A percentile compares a stretch with the other conserved stretches of the same genome.
Conservation (phyloP, 805 yeast genomes). For the Starmerella apicola region DNA sequence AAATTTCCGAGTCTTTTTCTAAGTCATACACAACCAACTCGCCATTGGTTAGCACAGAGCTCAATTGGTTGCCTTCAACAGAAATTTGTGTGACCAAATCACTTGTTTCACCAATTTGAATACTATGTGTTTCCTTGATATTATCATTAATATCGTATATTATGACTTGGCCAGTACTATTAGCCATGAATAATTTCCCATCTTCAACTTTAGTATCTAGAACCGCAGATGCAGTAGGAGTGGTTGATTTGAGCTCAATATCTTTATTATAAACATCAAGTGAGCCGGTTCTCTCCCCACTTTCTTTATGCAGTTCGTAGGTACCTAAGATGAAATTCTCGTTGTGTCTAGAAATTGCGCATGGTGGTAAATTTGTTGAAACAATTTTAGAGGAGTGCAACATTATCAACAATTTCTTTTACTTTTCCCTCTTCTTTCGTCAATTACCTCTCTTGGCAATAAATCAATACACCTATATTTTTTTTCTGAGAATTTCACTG, state of each 20-base stretch:
- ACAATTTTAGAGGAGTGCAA: constrained; percentile 15
- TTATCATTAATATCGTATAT: constrained; percentile 45
- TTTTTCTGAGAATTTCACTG: no score
- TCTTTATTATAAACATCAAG: constrained; percentile 33
- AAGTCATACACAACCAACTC: constrained; percentile 35
- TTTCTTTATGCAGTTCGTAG: constrained; percentile 53
- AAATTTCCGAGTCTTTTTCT: background rate
- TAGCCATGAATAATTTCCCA: constrained; percentile 35
- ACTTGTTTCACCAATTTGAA: constrained; percentile 40
- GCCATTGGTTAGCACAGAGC: constrained; percentile 62
- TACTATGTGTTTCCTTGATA: constrained; percentile 23
- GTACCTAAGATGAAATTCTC: constrained; percentile 62
- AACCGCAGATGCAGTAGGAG: constrained; percentile 35
- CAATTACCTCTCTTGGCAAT: no score
- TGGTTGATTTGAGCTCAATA: constrained; percentile 14
- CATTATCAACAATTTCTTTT: no score
- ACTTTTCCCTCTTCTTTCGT: no score
- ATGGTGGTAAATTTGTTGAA: constrained; percentile 61
- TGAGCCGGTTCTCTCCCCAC: constrained; percentile 53
- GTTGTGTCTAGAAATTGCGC: constrained; percentile 52
- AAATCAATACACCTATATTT: no score
- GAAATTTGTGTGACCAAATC: constrained; percentile 44
- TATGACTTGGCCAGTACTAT: constrained; percentile 64
- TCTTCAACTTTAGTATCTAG: constrained; percentile 61
- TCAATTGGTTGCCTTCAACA: constrained; percentile 26